phyloP scores from a whole-genome alignment of 2,329 filamentous ascomycete genomes.

The Ascochyta koolunga region DNA sequence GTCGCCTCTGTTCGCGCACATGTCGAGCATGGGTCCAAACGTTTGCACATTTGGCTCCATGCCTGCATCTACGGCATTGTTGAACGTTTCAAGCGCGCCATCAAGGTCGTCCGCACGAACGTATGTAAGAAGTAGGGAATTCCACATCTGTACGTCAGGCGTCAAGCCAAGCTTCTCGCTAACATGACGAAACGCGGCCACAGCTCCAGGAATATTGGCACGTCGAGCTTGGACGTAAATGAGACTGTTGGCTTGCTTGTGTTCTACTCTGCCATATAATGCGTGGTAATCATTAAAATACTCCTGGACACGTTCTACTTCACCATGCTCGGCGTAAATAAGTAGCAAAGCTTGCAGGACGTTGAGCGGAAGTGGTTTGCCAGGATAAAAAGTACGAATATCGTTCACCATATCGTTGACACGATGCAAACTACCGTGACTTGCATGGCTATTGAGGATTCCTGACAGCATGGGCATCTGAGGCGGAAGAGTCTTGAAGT shows the following conservation, averaged over 20 bases:
- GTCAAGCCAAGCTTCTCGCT: constrained; percentile 59
- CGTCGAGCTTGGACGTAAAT: constrained; percentile 74
- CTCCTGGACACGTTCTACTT: constrained; percentile 39
- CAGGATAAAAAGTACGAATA: constrained; percentile 33
- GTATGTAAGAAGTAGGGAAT: constrained; percentile 76
- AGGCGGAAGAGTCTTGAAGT: neutral
- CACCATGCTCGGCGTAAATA: constrained; percentile 44
- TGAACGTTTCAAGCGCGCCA: constrained; percentile 69
- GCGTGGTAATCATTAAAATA: constrained; percentile 38
- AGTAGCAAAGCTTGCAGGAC: constrained; percentile 31
- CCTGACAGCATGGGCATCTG: constrained; percentile 28
- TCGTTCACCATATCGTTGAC: constrained; percentile 34
- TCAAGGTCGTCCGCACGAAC: constrained; percentile 69
- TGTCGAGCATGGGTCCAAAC: constrained; percentile 75
- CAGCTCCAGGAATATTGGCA: constrained; percentile 66
- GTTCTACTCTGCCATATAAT: constrained; percentile 14
- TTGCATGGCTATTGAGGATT: constrained; percentile 34
- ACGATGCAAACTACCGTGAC: constrained; percentile 22
- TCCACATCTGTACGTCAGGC: constrained; percentile 71
- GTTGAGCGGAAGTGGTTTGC: constrained; percentile 22
- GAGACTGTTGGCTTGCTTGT: constrained; percentile 46
- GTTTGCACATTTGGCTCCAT: constrained; percentile 66
- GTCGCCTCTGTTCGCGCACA: constrained; percentile 75
- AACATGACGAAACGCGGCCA: constrained; percentile 68
- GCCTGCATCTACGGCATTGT: constrained; percentile 59